Percentiles rank a stretch among this genome's conserved stretches.
phyloP scores from a whole-genome alignment of 2,329 filamentous ascomycete species.

The Claviceps lovelessii region DNA sequence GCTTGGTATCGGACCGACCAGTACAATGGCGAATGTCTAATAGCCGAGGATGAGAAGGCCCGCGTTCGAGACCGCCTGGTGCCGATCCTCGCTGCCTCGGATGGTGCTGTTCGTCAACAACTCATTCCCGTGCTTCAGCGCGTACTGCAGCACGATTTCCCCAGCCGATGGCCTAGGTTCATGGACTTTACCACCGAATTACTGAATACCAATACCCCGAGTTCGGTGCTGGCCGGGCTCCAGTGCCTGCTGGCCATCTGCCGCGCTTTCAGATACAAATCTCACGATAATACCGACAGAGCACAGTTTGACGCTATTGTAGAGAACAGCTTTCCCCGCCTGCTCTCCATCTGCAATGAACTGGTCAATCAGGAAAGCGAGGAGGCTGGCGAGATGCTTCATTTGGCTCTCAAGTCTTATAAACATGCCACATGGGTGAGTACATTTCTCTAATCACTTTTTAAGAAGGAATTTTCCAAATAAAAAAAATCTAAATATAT shows the following conservation, averaged over 20 bases:
- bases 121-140: constrained; percentile 90
- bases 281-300: constrained; percentile 58
- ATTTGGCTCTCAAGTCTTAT: constrained; percentile 88
- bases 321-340: constrained; percentile 73
- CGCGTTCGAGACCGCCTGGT: constrained; percentile 78
- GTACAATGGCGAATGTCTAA: constrained; percentile 54
- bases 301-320: constrained; percentile 91
- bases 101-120: constrained; percentile 74
- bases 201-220: constrained; percentile 70
- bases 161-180: constrained; percentile 84
- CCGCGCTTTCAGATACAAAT: constrained; percentile 88
- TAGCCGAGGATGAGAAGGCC: constrained; percentile 78
- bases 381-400: constrained; percentile 93
- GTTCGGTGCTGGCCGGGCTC: constrained; percentile 79
- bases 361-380: constrained; percentile 81
- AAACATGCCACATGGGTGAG: constrained; percentile 91
- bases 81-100: constrained; percentile 70
- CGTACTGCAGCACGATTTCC: constrained; percentile 91
- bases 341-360: constrained; percentile 75
- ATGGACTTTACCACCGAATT: constrained; percentile 85
- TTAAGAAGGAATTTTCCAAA: too few relatives aligned
- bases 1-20: constrained; percentile 76
- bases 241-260: constrained; percentile 92
- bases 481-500: too few relatives aligned
- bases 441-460: background rate